Base-by-base conservation (phyloP, 352 stramenopile genomes). In the Phytophthora boehmeriae region DNA sequence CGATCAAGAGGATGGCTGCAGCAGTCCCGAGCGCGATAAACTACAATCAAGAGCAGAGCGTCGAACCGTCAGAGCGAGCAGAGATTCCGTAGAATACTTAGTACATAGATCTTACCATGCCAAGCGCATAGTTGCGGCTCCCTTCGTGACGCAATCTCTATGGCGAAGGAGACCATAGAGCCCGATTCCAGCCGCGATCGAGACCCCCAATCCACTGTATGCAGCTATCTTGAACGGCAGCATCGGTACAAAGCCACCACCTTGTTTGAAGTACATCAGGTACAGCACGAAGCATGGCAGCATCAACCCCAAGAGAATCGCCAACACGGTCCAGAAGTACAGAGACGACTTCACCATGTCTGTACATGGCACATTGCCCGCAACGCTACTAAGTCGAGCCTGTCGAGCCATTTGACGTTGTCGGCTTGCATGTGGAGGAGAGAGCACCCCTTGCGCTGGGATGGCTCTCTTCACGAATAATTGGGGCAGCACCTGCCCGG, bases 81-180 rank as follows among this genome's bases (percentile, higher is more conserved):
- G 14, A 8, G 9, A 17, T 30, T n/a, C n/a, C n/a, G n/a, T n/a
- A n/a, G n/a, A n/a, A n/a, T 10, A 2, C 13, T 20, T 5, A 44
- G 16, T 13, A 17, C 30, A 61, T n/a, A n/a, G n/a, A n/a, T n/a
- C 78, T 22, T 57, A 89, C 80, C 57, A 74, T 54, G 53, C 75
- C 79, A 16, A 91, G 76, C 0, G 71, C 58, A 41, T 89, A 88
- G 54, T 89, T 91, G 6, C 82, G 73, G 25, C 47, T 59, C 1
- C 78, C 4, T 83, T 50, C 0, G 76, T 89, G 51, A 86, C 75
- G 43, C 79, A 80, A 30, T 60, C 46, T 11, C 78, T 72, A 27
- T 91, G 82, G 4, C 72, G 68, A n/a, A 89, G 69, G 0, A 89
- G 53, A 0, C 82, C 82, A 17, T 76, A 83, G 9, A 91, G 59